Evolutionary conservation across 2,329 filamentous ascomycete genomes (phyloP).

Genomic region (Pseudogymnoascus sp.): DNA sequence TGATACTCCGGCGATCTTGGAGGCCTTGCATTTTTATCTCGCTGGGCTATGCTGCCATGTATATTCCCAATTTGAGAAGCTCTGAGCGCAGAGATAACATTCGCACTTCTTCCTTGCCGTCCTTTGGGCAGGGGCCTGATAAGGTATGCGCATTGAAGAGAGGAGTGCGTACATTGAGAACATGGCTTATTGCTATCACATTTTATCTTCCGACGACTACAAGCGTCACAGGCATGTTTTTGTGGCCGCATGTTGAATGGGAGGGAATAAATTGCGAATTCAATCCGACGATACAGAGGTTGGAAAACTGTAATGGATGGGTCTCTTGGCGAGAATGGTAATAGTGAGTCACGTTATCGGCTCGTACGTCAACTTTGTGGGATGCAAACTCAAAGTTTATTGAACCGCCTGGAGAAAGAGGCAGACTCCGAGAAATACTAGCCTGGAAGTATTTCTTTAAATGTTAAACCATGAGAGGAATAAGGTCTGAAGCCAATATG

Average conservation of each 20-base stretch:
- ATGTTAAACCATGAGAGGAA: too few relatives aligned
- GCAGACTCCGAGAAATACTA: too few relatives aligned
- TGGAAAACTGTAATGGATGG: neutral
- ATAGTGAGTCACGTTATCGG: neutral
- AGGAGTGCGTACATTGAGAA: constrained; percentile 6
- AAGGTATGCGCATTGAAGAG: constrained; percentile 7
- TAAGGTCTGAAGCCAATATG: too few relatives aligned
- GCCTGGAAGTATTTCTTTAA: too few relatives aligned
- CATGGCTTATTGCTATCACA: constrained; percentile 12
- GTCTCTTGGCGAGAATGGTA: neutral
- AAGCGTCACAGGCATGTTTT: constrained; percentile 12
- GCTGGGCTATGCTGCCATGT: neutral
- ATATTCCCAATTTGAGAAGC: constrained; percentile 8
- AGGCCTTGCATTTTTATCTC: neutral
- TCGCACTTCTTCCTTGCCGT: neutral
- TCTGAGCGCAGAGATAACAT: neutral
- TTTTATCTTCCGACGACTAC: constrained; percentile 11
- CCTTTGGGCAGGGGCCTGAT: neutral
- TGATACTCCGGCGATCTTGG: neutral
- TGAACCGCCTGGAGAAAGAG: too few relatives aligned
- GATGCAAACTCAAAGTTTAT: too few relatives aligned
- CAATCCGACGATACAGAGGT: neutral
- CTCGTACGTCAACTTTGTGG: neutral
- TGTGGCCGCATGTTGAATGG: constrained; percentile 12
- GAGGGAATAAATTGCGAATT: constrained; percentile 2